A percentile compares a stretch with the other conserved stretches of the same genome.
These are phyloP conservation scores for Lathyrus oleraceus DNA, from an alignment of 306 rosid genomes.

Conservation along the genomic window DNA sequence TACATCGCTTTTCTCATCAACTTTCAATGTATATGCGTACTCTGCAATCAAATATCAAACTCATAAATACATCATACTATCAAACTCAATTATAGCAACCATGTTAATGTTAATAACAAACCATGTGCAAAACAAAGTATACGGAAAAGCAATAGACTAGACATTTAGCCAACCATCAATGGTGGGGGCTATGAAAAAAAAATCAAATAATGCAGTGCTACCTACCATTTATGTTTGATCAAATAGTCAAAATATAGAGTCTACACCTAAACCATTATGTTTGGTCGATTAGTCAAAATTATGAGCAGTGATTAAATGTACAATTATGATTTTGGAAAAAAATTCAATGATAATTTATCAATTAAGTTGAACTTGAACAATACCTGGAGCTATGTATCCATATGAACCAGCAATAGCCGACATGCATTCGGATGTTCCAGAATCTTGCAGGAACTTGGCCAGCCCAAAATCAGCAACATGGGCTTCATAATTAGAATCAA, in stretches of 20 bases:
- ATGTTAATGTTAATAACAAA: background rate
- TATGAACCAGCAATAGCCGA: conserved; percentile 98
- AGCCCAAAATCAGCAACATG: conserved; percentile 99
- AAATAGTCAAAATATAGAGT: conserved; percentile 35
- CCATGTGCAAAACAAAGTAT: conserved; percentile 4
- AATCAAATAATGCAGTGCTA: conserved; percentile 35
- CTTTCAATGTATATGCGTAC: conserved; percentile 90
- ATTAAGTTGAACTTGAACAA: conserved; percentile 23
- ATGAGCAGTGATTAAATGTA: conserved; percentile 23
- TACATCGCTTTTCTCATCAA: conserved; percentile 94
- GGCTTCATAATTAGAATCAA: conserved; percentile 82
- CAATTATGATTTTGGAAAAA: conserved; percentile 32
- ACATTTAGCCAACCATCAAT: conserved; percentile 25
- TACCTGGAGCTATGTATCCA: conserved; percentile 99
- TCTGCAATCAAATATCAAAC: conserved; percentile 53
- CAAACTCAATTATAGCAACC: conserved; percentile 16
- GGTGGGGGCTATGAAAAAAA: conserved; percentile 38
- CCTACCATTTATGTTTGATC: conserved; percentile 37
- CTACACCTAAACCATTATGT: conserved; percentile 30
- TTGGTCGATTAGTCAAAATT: conserved; percentile 37
- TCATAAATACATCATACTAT: conserved; percentile 2
- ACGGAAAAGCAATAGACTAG: background rate
- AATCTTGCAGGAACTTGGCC: conserved; percentile 96
- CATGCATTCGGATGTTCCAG: conserved; percentile 98
- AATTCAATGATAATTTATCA: conserved; percentile 18